Percentiles rank a stretch among this genome's conserved stretches.
These are phyloP conservation scores for Fibroporia radiculosa DNA, from an alignment of 768 basidiomycete species.

Conservation along the genomic window DNA sequence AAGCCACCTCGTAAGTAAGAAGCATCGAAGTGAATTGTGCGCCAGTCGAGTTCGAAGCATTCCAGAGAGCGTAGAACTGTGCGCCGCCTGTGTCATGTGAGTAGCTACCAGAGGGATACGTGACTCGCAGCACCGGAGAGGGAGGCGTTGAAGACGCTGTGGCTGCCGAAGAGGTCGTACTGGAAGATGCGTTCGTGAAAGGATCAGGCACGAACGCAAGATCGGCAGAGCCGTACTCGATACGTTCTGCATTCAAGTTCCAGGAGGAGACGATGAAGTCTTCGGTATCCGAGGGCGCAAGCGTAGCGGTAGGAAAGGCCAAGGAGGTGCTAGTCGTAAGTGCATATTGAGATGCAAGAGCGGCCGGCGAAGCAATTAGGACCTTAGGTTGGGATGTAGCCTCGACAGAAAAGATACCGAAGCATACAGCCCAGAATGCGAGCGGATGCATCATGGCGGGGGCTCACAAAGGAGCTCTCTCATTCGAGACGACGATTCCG, in stretches of 20 bases:
- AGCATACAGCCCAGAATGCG: constrained; percentile 12
- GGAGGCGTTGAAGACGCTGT: constrained; percentile 19
- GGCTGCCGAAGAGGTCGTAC: constrained; percentile 9
- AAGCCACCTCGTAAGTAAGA: constrained; percentile 68
- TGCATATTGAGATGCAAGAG: constrained; percentile 42
- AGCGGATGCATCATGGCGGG: too few species aligned
- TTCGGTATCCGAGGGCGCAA: constrained; percentile 40
- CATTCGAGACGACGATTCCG: too few species aligned
- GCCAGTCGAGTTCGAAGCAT: constrained; percentile 33
- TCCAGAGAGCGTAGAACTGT: constrained; percentile 66
- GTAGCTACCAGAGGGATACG: constrained; percentile 56
- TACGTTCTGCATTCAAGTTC: constrained; percentile 51
- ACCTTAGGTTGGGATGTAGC: not conserved
- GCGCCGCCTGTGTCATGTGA: constrained; percentile 54
- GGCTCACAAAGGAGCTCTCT: too few species aligned
- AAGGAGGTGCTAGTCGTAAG: constrained; percentile 55
- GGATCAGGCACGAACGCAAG: constrained; percentile 62
- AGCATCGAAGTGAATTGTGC: constrained; percentile 60
- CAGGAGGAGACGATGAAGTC: constrained; percentile 47
- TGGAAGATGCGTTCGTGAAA: constrained; percentile 36
- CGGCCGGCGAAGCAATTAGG: constrained; percentile 9
- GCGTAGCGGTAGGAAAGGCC: constrained; percentile 59
- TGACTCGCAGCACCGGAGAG: constrained; percentile 44
- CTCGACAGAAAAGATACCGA: not conserved
- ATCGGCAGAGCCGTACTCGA: constrained; percentile 50